phyloP scores from a whole-genome alignment of 2,329 filamentous ascomycete genomes.

The Huntiella omanensis region DNA sequence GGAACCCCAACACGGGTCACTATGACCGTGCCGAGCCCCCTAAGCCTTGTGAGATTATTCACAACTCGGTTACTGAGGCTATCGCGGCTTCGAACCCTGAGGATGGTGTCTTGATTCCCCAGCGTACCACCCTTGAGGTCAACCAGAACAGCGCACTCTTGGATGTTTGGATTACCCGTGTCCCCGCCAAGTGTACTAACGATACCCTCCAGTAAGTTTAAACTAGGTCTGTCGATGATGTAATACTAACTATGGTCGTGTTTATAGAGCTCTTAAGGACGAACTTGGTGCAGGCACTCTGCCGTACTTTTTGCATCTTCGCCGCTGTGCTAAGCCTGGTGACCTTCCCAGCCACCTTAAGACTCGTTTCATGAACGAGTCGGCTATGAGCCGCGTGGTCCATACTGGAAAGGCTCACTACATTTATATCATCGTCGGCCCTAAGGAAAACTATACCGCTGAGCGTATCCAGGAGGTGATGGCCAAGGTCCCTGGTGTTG shows the following conservation, averaged over 20 bases:
- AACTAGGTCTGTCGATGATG: background rate
- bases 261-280: constrained; percentile 10
- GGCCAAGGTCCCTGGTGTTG: constrained; percentile 20
- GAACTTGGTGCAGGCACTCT: constrained; percentile 30
- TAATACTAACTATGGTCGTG: background rate
- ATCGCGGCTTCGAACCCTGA: constrained; percentile 20
- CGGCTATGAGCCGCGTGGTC: constrained; percentile 32
- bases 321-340: constrained; percentile 53
- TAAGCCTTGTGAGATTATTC: constrained; percentile 12
- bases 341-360: constrained; percentile 50
- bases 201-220: constrained; percentile 10
- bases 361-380: constrained; percentile 39
- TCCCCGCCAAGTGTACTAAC: constrained; percentile 54
- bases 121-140: constrained; percentile 47
- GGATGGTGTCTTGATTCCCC: constrained; percentile 35
- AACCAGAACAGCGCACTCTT: constrained; percentile 38
- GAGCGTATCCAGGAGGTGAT: constrained; percentile 21
- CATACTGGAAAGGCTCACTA: constrained; percentile 41
- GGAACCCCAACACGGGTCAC: constrained; percentile 8
- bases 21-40: constrained; percentile 11
- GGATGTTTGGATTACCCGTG: constrained; percentile 50
- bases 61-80: constrained; percentile 22
- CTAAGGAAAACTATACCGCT: constrained; percentile 17
- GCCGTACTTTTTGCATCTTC: constrained; percentile 51
- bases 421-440: constrained; percentile 38